Evolutionary conservation across 805 yeast species (phyloP).

Genomic region (Kodamaea kaohsiungensis): DNA sequence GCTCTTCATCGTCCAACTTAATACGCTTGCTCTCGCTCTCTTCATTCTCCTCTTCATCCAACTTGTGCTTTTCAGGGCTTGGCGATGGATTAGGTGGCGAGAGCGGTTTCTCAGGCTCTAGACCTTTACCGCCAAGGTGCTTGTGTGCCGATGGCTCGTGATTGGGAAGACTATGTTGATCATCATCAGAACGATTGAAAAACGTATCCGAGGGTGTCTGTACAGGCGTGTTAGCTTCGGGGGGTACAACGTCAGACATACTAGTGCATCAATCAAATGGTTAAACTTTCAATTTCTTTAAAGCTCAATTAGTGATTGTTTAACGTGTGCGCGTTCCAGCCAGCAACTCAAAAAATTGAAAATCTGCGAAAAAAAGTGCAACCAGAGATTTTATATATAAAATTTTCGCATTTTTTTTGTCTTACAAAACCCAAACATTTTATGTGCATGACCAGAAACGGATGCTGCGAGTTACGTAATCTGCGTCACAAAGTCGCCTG

Average conservation of each 20-base stretch:
- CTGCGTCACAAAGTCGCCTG: background rate
- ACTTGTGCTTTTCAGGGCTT: conserved; percentile 36
- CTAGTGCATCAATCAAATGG: background rate
- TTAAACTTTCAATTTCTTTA: background rate
- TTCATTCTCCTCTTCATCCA: conserved; percentile 27
- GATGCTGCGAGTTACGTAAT: background rate
- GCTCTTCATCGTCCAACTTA: conserved; percentile 17
- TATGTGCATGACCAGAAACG: conserved; percentile 5
- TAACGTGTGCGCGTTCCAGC: background rate
- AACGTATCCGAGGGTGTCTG: conserved; percentile 38
- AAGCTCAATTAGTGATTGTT: background rate
- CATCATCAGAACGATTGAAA: conserved; percentile 24
- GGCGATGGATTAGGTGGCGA: conserved; percentile 51
- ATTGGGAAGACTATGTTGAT: conserved; percentile 10
- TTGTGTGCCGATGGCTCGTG: conserved; percentile 6
- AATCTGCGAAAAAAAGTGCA: conserved; percentile 9
- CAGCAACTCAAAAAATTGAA: conserved; percentile 3
- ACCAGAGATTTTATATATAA: conserved; percentile 10
- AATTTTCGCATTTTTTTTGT: conserved; percentile 6
- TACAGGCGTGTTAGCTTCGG: conserved; percentile 39
- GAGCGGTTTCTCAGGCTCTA: conserved; percentile 37
- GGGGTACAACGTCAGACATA: conserved; percentile 30
- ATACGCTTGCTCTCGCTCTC: conserved; percentile 19
- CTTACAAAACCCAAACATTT: conserved; percentile 9
- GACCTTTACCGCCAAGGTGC: conserved; percentile 7